These are phyloP conservation scores for Fusarium multiceps DNA, from an alignment of 2,329 filamentous ascomycete genomes.

Conservation along the genomic window DNA sequence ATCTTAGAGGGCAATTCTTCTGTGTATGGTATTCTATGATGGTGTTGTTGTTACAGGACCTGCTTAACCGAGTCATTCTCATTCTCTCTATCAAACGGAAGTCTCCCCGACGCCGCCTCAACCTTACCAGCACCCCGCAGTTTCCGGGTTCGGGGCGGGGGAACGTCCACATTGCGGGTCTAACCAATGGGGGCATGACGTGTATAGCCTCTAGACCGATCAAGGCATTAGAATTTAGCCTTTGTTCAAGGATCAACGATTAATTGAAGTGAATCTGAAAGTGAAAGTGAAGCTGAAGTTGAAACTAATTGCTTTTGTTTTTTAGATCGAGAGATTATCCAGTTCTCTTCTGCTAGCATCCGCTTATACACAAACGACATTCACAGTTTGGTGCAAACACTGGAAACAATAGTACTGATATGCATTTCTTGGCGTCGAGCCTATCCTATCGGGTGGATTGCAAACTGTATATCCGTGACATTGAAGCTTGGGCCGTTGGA, in stretches of 20 bases:
- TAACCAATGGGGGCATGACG: slow-evolving; percentile 34
- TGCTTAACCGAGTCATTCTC: slow-evolving; percentile 6
- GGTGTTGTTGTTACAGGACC: background rate
- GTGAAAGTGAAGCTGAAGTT: background rate
- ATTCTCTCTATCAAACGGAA: slow-evolving; percentile 1
- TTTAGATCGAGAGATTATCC: too few species aligned
- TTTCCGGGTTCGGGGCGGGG: slow-evolving; percentile 28
- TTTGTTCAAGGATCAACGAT: slow-evolving; percentile 13
- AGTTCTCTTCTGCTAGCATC: background rate
- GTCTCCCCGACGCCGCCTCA: slow-evolving; percentile 17
- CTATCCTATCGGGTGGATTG: slow-evolving; percentile 5
- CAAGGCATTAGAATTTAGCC: background rate
- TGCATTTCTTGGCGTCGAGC: slow-evolving; percentile 8
- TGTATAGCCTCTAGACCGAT: slow-evolving; percentile 6
- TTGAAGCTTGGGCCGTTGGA: slow-evolving; percentile 10
- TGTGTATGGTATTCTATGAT: background rate
- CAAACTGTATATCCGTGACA: background rate
- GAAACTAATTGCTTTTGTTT: background rate
- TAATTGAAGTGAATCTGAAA: background rate
- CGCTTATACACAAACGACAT: background rate
- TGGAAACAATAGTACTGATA: background rate
- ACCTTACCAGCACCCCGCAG: slow-evolving; percentile 45
- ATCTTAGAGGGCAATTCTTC: background rate
- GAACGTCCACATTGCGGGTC: slow-evolving; percentile 12
- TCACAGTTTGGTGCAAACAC: background rate